Percentiles rank a stretch among this genome's conserved stretches.
Conservation (phyloP, 225 moss, liverwort and hornwort genomes). For the Pleurozium schreberi region DNA sequence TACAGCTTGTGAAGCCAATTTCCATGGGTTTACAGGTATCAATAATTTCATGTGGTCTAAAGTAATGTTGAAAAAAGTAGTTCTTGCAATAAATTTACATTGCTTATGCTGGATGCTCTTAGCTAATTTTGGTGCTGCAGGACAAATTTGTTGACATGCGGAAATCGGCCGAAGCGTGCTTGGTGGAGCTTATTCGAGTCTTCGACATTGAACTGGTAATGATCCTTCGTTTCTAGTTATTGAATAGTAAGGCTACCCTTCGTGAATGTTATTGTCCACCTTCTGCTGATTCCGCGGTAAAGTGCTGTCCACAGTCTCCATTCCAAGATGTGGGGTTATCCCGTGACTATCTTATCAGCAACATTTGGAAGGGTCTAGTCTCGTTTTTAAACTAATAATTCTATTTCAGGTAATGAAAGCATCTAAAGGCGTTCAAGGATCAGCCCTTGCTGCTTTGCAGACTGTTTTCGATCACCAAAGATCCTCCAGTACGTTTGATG, state of each 20-base stretch:
- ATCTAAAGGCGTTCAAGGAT: conserved; percentile 63
- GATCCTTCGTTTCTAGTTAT: not conserved
- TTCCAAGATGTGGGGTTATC: not conserved
- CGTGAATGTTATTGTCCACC: not conserved
- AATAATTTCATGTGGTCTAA: not conserved
- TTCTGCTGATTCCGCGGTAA: not conserved
- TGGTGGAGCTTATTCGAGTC: conserved; percentile 57
- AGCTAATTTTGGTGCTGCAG: conserved; percentile 18
- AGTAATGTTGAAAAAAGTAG: not conserved
- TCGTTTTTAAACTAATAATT: not conserved
- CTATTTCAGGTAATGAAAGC: conserved; percentile 51
- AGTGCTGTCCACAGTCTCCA: not conserved
- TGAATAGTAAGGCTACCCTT: not conserved
- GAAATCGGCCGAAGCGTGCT: conserved; percentile 75
- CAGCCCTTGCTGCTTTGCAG: conserved; percentile 48
- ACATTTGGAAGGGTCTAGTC: not conserved
- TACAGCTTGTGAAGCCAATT: conserved; percentile 68
- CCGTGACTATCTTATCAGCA: not conserved
- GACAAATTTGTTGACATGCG: conserved; percentile 89
- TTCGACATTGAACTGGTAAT: conserved; percentile 56
- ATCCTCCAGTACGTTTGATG: conserved; percentile 38
- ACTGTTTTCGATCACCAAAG: conserved; percentile 66
- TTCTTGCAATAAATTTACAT: not conserved
- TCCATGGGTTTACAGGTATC: conserved; percentile 48
- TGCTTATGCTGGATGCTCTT: not conserved